A percentile compares a stretch with the other conserved stretches of the same genome.
phyloP scores from a whole-genome alignment of 2,329 filamentous ascomycete species.

The Pseudogymnoascus sp. region DNA sequence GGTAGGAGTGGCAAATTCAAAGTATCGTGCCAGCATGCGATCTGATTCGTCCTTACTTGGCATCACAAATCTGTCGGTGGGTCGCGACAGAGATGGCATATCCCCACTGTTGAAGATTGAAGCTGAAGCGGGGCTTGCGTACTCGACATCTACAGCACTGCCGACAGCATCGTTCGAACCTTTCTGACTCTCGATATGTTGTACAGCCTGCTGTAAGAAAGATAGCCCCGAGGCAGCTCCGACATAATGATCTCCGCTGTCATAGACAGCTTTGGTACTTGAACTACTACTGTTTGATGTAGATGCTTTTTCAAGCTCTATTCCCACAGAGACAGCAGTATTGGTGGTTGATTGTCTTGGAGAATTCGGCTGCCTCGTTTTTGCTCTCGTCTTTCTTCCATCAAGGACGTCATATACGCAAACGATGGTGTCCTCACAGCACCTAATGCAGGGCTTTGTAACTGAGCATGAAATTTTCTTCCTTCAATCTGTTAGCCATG shows the following conservation, averaged over 20 bases:
- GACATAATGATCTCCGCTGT: conserved; percentile 47
- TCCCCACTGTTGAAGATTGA: conserved; percentile 25
- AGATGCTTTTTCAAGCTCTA: not conserved
- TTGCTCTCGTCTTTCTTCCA: not conserved
- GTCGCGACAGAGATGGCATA: not conserved
- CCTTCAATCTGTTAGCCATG: not conserved
- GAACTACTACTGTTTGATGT: not conserved
- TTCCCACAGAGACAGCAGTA: not conserved
- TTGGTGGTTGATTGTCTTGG: not conserved
- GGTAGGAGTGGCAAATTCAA: conserved; percentile 54
- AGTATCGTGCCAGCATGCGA: conserved; percentile 45
- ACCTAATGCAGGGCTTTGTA: conserved; percentile 6
- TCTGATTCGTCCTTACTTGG: conserved; percentile 13
- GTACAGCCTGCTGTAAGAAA: conserved; percentile 49
- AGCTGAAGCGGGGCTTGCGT: not conserved
- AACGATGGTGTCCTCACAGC: not conserved
- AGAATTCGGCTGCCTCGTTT: conserved; percentile 21
- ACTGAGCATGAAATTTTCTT: conserved; percentile 7
- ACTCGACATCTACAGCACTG: conserved; percentile 2
- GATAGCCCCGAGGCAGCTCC: conserved; percentile 49
- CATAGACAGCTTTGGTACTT: not conserved
- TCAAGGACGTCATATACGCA: conserved; percentile 1
- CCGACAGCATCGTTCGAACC: not conserved
- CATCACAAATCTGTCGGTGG: conserved; percentile 7
- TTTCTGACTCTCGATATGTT: conserved; percentile 40